Conservation (phyloP, 495 filamentous ascomycete species). For the Hyaloscypha hepaticicola region DNA sequence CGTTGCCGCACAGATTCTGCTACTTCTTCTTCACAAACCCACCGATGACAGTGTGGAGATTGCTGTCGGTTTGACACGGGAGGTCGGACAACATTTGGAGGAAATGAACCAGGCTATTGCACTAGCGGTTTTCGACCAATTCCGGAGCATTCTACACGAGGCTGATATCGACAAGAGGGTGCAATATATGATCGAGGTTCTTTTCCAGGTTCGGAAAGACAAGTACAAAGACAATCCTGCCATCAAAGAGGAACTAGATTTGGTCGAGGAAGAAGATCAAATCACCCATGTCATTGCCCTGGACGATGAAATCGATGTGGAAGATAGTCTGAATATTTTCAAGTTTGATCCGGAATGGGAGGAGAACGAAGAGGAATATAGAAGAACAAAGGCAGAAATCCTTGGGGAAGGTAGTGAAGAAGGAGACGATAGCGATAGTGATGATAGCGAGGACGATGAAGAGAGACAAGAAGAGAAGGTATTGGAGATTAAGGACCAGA, state of each 20-base stretch:
- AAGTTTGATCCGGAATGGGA: constrained; percentile 90
- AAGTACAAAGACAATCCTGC: constrained; percentile 92
- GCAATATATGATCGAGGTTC: constrained; percentile 97
- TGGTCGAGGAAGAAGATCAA: constrained; percentile 96
- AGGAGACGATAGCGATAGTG: constrained; percentile 68
- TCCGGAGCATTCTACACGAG: constrained; percentile 91
- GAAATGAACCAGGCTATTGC: constrained; percentile 88
- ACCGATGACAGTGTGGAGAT: constrained; percentile 99
- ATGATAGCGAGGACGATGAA: constrained; percentile 77
- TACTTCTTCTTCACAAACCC: constrained; percentile 86
- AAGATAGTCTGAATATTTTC: constrained; percentile 91
- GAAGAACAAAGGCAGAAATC: constrained; percentile 87
- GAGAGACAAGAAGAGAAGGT: constrained; percentile 65
- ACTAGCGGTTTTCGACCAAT: constrained; percentile 89
- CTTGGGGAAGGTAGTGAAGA: constrained; percentile 83
- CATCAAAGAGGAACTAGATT: constrained; percentile 87
- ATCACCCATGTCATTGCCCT: constrained; percentile 83
- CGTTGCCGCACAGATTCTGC: constrained; percentile 83
- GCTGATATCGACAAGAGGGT: constrained; percentile 93
- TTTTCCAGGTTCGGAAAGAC: constrained; percentile 96
- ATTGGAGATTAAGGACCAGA: constrained; percentile 97
- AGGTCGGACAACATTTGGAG: constrained; percentile 90
- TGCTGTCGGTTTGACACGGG: constrained; percentile 84
- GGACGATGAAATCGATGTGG: constrained; percentile 76
- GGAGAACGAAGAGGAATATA: constrained; percentile 87